These are phyloP conservation scores for Allium fistulosum DNA, from an alignment of 106 monocot species.

Conservation along the genomic window DNA sequence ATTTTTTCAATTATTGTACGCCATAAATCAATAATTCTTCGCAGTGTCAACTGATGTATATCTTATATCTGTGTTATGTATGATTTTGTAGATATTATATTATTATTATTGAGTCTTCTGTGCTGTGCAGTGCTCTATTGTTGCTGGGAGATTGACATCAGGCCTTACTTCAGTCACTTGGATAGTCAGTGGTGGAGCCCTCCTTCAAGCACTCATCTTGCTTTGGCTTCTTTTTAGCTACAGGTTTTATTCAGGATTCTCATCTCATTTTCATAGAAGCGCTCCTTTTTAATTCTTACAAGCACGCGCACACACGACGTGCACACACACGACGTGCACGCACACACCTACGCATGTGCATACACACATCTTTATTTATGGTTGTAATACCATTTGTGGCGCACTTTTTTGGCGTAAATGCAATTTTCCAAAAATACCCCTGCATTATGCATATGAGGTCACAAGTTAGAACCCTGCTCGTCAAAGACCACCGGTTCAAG, in stretches of 20 bases:
- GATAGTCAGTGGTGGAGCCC: constrained; percentile 58
- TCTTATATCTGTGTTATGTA: no score
- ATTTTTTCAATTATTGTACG: no score
- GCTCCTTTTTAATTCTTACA: no score
- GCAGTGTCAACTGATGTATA: no score
- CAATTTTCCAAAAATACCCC: no score
- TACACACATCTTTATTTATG: background rate
- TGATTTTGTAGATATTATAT: background rate
- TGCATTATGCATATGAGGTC: no score
- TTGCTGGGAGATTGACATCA: constrained; percentile 76
- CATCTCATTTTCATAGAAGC: no score
- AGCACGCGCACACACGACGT: no score
- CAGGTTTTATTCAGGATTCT: constrained; percentile 24
- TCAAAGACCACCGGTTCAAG: no score
- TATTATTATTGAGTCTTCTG: background rate
- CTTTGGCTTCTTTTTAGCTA: constrained; percentile 73
- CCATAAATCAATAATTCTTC: no score
- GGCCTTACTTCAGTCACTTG: constrained; percentile 63
- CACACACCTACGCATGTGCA: no score
- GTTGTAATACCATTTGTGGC: background rate
- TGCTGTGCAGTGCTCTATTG: constrained; percentile 54
- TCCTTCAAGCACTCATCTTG: constrained; percentile 67
- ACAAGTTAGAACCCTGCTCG: no score
- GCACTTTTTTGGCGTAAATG: background rate
- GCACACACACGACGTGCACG: background rate